These are phyloP conservation scores for Luffa acutangula DNA, from an alignment of 306 rosid species.

Conservation along the genomic window DNA sequence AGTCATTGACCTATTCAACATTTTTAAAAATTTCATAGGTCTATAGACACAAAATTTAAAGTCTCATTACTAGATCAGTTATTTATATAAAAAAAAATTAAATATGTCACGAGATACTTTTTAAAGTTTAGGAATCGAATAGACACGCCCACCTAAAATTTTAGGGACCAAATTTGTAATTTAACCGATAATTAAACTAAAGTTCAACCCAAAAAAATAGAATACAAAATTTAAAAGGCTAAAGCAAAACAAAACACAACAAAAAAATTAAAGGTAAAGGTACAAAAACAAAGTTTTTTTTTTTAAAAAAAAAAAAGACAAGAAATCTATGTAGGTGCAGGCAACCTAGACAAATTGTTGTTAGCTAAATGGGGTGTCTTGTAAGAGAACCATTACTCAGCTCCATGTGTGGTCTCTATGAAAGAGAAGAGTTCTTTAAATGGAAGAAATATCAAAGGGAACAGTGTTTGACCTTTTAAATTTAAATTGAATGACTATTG, in stretches of 20 bases:
- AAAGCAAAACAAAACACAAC: too few relatives aligned
- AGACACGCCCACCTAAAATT: too few relatives aligned
- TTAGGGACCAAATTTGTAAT: too few relatives aligned
- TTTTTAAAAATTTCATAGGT: too few relatives aligned
- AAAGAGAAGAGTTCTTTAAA: background rate
- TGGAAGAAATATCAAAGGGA: background rate
- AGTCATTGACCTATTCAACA: too few relatives aligned
- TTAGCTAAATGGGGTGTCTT: constrained; percentile 23
- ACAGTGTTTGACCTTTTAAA: background rate
- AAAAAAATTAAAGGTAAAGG: background rate
- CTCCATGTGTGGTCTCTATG: constrained; percentile 23
- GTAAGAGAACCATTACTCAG: constrained; percentile 32
- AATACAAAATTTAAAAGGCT: background rate
- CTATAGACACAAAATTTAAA: too few relatives aligned
- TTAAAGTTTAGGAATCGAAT: too few relatives aligned
- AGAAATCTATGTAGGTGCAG: background rate
- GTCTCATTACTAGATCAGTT: too few relatives aligned
- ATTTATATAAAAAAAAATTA: too few relatives aligned
- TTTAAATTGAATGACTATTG: background rate
- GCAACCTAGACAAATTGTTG: constrained; percentile 5
- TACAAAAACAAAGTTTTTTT: background rate
- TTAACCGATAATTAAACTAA: too few relatives aligned
- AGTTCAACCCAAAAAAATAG: too few relatives aligned
- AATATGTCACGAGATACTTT: too few relatives aligned
- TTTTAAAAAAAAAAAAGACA: background rate